Base-by-base conservation (phyloP, 352 stramenopile species). In the Pythium phragmiticola region DNA sequence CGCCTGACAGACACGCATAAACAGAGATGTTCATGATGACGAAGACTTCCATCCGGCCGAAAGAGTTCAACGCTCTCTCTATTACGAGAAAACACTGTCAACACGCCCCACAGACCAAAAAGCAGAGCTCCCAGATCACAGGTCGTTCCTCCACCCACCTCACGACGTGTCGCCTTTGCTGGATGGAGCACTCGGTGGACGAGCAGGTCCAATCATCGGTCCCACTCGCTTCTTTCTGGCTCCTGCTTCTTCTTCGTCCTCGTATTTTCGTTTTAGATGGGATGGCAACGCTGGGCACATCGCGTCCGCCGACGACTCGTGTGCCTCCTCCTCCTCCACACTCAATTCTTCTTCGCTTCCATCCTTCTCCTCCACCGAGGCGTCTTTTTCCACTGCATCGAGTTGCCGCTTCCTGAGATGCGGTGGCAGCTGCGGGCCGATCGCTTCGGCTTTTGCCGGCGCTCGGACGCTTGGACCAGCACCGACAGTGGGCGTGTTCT, bases 251-350 rank as follows among this genome's bases (percentile, higher is more conserved):
- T 52, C 41, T 30, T 37, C 23, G 30, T 42, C 49, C n/a, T 14
- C 33, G 33, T 37, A 11, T 5, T 45, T 34, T 9, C 34, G 23
- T 7, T 69, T 69, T 39, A 84, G 49, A 37, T 88, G 72, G 8
- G 71, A 69, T 0, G 82, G 82, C 5, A 90, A 65, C 60, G 87
- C 73, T 33, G 84, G 84, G 6, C 84, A 80, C 61, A 89, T 90
- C 16, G 19, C 28, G 14, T 42, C 46, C 21, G 28, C 8, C 21
- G 46, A 19, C 26, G 26, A 30, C 26, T 30, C 4, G 26, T 30
- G 26, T 36, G 23, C 8, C 23, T 26, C 23, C 43, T 41, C 5
- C 17, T 45, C 17, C 43, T 52, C 26, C 1, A 13, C 13, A 14
- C 46, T 23, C 26, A 30, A 30, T 1, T 30, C 26, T 30, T 5